Evolutionary conservation across 192 early-diverging fungal genomes (phyloP).

Genomic region (Coemansia sp.): DNA sequence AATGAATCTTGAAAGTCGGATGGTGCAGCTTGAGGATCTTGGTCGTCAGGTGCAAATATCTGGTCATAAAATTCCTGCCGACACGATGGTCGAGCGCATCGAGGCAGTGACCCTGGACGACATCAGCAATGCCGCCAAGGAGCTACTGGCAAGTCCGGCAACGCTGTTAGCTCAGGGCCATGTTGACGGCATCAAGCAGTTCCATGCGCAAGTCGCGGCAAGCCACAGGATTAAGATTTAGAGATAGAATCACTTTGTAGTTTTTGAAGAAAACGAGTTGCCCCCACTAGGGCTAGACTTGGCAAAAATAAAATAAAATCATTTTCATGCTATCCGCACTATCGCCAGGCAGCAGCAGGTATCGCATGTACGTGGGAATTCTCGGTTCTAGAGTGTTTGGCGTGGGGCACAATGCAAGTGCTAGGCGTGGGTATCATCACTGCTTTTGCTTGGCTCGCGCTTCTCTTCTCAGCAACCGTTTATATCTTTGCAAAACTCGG

Average conservation of each 20-base stretch:
- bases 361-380: background rate
- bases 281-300: too few species aligned
- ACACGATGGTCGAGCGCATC: constrained; percentile 78
- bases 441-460: background rate
- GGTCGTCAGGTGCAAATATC: constrained; percentile 79
- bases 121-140: constrained; percentile 71
- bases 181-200: constrained; percentile 31
- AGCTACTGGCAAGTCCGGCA: constrained; percentile 61
- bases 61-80: constrained; percentile 71
- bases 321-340: too few species aligned
- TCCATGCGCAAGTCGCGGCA: constrained; percentile 33
- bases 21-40: constrained; percentile 94
- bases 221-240: constrained; percentile 35
- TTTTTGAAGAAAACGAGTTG: too few species aligned
- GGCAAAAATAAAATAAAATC: too few species aligned
- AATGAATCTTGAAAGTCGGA: constrained; percentile 90
- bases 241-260: too few species aligned
- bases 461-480: background rate
- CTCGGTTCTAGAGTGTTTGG: background rate
- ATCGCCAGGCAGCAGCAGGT: too few species aligned
- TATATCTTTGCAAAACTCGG: background rate
- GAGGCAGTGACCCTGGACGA: constrained; percentile 74
- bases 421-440: too few species aligned
- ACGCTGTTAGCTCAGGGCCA: constrained; percentile 71
- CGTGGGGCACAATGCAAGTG: too few species aligned